Percentiles rank a stretch among this genome's conserved stretches.
Evolutionary conservation across 139 green algal genomes (phyloP).

Genomic region (Chlamydomonas sphaeroides): DNA sequence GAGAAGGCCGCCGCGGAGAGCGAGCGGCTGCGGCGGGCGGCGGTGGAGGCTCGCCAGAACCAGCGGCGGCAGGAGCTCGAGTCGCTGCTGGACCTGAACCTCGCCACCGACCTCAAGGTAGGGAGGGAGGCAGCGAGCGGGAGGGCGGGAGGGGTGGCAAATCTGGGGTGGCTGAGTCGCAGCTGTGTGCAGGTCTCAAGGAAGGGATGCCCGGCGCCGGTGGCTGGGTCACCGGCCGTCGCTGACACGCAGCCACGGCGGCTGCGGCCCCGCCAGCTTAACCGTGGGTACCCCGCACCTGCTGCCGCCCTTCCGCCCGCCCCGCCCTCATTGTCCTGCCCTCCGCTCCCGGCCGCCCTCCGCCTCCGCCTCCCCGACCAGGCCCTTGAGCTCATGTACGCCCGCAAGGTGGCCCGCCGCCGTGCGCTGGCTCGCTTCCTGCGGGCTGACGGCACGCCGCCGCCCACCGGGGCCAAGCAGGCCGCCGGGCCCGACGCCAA

Average conservation of each 20-base stretch:
- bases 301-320: no score
- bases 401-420: conserved; percentile 23
- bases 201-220: no score
- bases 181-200: background rate
- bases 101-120: conserved; percentile 55
- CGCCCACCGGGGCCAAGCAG: background rate
- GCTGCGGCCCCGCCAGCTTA: no score
- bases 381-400: conserved; percentile 51
- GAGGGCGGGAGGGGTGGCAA: background rate
- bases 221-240: background rate
- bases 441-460: background rate
- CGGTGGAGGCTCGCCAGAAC: conserved; percentile 22
- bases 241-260: background rate
- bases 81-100: conserved; percentile 34
- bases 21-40: conserved; percentile 46
- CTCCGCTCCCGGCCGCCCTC: no score
- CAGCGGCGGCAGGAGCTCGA: conserved; percentile 42
- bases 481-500: background rate
- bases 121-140: background rate
- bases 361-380: background rate
- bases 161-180: background rate
- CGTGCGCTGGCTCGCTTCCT: conserved; percentile 34
- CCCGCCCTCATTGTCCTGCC: no score
- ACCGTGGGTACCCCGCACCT: no score
- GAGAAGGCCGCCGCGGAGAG: conserved; percentile 48